Evolutionary conservation across 140 eudicot genomes (phyloP).

Genomic region (Oenanthe javanica): DNA sequence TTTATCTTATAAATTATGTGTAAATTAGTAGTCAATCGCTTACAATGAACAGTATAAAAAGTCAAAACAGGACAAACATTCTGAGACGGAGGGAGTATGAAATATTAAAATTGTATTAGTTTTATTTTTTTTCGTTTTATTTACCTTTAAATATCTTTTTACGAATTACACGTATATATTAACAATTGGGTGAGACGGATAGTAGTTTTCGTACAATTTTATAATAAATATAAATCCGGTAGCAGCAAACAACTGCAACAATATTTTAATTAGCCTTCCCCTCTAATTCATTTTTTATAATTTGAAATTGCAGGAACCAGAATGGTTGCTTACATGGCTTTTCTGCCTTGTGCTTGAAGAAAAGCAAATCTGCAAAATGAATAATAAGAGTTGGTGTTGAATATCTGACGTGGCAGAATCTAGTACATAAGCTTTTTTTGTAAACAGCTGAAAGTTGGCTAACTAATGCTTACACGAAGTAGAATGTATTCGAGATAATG

Average conservation of each 20-base stretch:
- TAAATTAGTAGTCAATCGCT: too few relatives aligned
- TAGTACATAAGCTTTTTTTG: neutral
- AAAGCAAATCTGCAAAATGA: conserved; percentile 17
- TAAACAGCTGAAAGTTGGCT: neutral
- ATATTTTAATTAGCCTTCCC: neutral
- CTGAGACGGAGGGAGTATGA: too few relatives aligned
- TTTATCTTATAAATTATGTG: too few relatives aligned
- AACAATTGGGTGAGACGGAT: too few relatives aligned
- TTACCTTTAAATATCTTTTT: too few relatives aligned
- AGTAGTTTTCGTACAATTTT: too few relatives aligned
- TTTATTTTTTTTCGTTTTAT: too few relatives aligned
- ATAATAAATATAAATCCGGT: too few relatives aligned
- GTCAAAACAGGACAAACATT: too few relatives aligned
- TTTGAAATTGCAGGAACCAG: conserved; percentile 23
- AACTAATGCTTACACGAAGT: neutral
- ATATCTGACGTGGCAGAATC: neutral
- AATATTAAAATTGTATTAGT: too few relatives aligned
- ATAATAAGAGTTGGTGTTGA: neutral
- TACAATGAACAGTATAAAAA: too few relatives aligned
- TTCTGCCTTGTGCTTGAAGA: conserved; percentile 15
- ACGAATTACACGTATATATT: too few relatives aligned
- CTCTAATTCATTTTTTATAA: neutral
- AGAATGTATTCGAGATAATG: neutral
- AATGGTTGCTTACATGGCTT: conserved; percentile 15
- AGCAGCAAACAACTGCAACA: neutral